Evolutionary conservation across 352 stramenopile species (phyloP), one percentile per base, ranked within the genome.

Genomic region (Globisporangium parvum): DNA sequence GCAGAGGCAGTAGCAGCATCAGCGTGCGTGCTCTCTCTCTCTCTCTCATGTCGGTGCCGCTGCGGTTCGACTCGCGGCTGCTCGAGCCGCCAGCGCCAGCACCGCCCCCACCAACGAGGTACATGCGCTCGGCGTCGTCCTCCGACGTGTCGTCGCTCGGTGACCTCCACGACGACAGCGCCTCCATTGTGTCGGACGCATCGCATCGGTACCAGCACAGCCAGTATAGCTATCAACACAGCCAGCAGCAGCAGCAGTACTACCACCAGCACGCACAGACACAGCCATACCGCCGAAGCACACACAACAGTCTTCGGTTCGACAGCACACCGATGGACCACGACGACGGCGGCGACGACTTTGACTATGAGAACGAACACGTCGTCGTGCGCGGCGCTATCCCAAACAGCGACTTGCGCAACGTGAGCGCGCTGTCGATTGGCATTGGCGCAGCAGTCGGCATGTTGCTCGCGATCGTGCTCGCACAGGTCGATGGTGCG

Each of bases 381-480:
- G 47, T 49, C 9, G 47, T 50, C 15, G 55, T 60, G 39, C 55
- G 55, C 15, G 57, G 57, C 15, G 50, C 53, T 18, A 39, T 63
- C 14, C 50, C 57, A 1, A 59, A 37, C 44, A 53, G 35, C 42
- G 51, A 63, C 33, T n/a, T 63, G 18, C 24, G 28, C 23, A 57
- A 57, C 18, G 44, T 59, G 15, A 57, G 56, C 35, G 69, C 51
- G 18, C 51, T 78, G 14, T 63, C 56, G 51, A 65, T 61, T 9
- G 61, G 59, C 41, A 63, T 66, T n/a, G 47, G 57, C 20, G 54
- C 66, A 11, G 59, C 63, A 0, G 28, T 65, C 15, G 64, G 69
- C 18, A 24, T 80, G 18, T 40, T 70, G 24, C 33, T 74, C 23
- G 54, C 61, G 15, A 17, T 66, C 20, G 44, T 58, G 33, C n/a